These are phyloP conservation scores for Xylariaceae sp. DNA, from an alignment of 2,329 filamentous ascomycete genomes.

Conservation along the genomic window DNA sequence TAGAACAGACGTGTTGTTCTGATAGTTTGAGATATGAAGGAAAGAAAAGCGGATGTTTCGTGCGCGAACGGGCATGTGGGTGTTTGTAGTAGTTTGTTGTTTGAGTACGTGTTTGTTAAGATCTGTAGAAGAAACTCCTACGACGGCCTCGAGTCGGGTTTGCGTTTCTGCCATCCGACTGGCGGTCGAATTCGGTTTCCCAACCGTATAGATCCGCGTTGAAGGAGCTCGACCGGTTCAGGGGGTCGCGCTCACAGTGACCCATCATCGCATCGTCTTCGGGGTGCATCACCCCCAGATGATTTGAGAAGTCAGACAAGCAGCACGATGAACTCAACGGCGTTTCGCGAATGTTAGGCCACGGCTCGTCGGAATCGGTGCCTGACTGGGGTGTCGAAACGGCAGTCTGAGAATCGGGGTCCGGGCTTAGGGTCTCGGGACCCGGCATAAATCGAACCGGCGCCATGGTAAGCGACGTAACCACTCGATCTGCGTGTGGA, in stretches of 20 bases:
- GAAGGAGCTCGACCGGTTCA: conserved; percentile 27
- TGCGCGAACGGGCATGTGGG: too few relatives aligned
- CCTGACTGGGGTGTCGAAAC: not conserved
- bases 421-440: conserved; percentile 18
- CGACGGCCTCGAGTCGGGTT: conserved; percentile 6
- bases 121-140: conserved; percentile 24
- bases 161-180: conserved; percentile 24
- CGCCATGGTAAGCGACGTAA: conserved; percentile 7
- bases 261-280: conserved; percentile 27
- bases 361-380: conserved; percentile 15
- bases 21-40: too few relatives aligned
- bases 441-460: conserved; percentile 20
- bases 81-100: too few relatives aligned
- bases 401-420: conserved; percentile 1
- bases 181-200: conserved; percentile 44
- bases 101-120: conserved; percentile 3
- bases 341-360: not conserved
- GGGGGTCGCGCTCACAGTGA: conserved; percentile 29
- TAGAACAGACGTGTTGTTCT: too few relatives aligned
- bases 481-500: conserved; percentile 14
- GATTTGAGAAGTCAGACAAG: conserved; percentile 38
- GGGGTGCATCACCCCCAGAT: conserved; percentile 33
- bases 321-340: conserved; percentile 28
- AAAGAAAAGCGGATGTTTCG: not conserved
- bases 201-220: conserved; percentile 47